Base-by-base conservation (phyloP, 1,284 basidiomycete species). In the Malassezia japonica region DNA sequence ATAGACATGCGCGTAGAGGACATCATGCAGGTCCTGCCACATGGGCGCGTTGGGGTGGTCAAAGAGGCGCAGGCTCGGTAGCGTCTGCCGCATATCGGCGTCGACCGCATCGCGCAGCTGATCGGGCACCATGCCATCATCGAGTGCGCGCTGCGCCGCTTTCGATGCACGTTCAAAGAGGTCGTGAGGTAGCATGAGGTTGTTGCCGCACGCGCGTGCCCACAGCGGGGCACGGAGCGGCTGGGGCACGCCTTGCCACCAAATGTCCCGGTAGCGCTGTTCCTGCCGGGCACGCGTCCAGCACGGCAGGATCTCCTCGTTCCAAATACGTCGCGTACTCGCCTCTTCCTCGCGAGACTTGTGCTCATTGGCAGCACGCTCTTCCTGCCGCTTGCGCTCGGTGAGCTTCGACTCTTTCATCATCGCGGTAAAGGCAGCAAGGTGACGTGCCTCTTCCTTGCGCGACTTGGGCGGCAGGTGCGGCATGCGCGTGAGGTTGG, bases 181-280 rank as follows among this genome's bases (percentile, higher is more conserved):
- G 24, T 63, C 65, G 20, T 67, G 48, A 0, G 68, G 85, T 53
- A 98, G 74, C 21, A 89, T 85, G 42, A 95, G 76, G 15, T 82
- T 78, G 69, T 98, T 98, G 7, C 92, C 92, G 18, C 88, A 83
- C 4, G 85, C 87, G 50, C 81, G 78, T 62, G 84, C 81, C 92
- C 92, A 98, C 74, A 95, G 81, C 4, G 80, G 76, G 1, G 87
- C 86, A 35, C 92, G 79, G 47, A 92, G 76, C 70, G 86, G 85
- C 0, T 83, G 81, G 0, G 92, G 92, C 46, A 91, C 84, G 6
- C 92, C 92, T 38, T 81, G 79, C 83, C 90, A 92, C 92, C 92
- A 98, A 15, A 95, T 65, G 62, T 79, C 80, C 35, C 85, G 79
- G 45, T 92, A 75, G 1, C 73, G 74, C 0, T 80, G 77, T 58